A percentile compares a stretch with the other conserved stretches of the same genome.
Evolutionary conservation across 2,329 filamentous ascomycete genomes (phyloP).

Genomic region (Exophiala lecanii-corni): DNA sequence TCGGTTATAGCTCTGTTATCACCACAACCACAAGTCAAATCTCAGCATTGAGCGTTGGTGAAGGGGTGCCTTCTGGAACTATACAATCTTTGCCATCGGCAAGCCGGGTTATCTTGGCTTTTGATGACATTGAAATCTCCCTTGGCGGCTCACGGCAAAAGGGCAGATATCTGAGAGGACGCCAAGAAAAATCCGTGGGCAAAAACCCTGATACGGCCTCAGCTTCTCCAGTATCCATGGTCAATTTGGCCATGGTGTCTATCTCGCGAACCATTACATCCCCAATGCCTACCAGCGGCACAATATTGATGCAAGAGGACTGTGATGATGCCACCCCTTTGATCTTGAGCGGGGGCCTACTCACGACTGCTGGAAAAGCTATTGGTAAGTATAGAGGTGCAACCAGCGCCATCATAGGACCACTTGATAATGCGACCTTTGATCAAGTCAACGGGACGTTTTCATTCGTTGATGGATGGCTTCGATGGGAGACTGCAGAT

Average conservation of each 20-base stretch:
- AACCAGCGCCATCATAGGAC: background rate
- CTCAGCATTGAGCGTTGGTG: background rate
- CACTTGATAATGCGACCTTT: background rate
- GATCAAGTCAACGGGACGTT: constrained; percentile 7
- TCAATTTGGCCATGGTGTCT: background rate
- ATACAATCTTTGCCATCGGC: background rate
- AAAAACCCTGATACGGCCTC: background rate
- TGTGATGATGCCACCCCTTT: constrained; percentile 1
- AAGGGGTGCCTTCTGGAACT: background rate
- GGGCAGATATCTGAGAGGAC: background rate
- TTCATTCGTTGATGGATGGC: constrained; percentile 2
- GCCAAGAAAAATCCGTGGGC: background rate
- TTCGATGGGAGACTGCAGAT: constrained; percentile 4
- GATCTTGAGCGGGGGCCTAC: background rate
- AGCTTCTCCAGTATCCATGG: background rate
- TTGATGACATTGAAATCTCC: background rate
- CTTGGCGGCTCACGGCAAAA: no score
- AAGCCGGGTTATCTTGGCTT: background rate
- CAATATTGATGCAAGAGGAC: background rate
- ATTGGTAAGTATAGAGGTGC: constrained; percentile 1
- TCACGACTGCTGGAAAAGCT: background rate
- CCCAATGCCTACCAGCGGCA: background rate
- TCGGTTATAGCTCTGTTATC: no score
- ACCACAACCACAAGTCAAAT: no score
- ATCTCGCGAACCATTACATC: background rate